Percentiles rank a stretch among this genome's conserved stretches.
Evolutionary conservation across 768 basidiomycete genomes (phyloP).

Genomic region (Sistotremastrum suecicum): DNA sequence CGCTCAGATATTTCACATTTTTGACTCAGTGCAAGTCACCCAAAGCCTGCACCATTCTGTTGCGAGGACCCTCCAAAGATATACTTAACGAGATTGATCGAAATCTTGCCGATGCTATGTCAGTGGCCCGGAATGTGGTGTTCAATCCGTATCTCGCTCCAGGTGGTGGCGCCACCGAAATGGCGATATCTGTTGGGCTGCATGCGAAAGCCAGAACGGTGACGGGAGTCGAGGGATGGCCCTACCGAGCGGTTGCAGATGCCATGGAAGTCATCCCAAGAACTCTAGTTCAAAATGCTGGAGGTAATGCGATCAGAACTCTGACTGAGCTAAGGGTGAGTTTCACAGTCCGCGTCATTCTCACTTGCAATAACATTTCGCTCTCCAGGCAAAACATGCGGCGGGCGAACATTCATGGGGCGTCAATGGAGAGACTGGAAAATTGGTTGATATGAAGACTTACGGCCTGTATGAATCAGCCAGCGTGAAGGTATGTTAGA

Average conservation of each 20-base stretch:
- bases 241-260: slow-evolving; percentile 84
- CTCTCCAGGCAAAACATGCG: slow-evolving; percentile 78
- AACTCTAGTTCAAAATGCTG: slow-evolving; percentile 88
- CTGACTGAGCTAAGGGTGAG: slow-evolving; percentile 85
- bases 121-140: slow-evolving; percentile 90
- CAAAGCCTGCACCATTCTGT: slow-evolving; percentile 95
- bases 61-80: slow-evolving; percentile 96
- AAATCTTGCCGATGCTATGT: slow-evolving; percentile 95
- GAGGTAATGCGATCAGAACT: slow-evolving; percentile 87
- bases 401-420: slow-evolving; percentile 87
- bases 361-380: not conserved
- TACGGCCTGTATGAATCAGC: slow-evolving; percentile 94
- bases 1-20: slow-evolving; percentile 84
- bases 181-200: slow-evolving; percentile 87
- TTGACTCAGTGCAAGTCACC: slow-evolving; percentile 81
- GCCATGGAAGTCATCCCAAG: slow-evolving; percentile 96
- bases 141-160: slow-evolving; percentile 92
- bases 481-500: slow-evolving; percentile 66
- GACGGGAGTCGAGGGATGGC: slow-evolving; percentile 83
- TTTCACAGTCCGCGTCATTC: slow-evolving; percentile 2
- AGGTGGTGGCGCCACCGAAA: slow-evolving; percentile 95
- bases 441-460: slow-evolving; percentile 87
- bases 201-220: slow-evolving; percentile 67
- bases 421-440: slow-evolving; percentile 91
- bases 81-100: slow-evolving; percentile 97